Evolutionary conservation across 164 flowering plant genomes (phyloP), one percentile per base, ranked within the genome.

Genomic region (Magnolia sinica): DNA sequence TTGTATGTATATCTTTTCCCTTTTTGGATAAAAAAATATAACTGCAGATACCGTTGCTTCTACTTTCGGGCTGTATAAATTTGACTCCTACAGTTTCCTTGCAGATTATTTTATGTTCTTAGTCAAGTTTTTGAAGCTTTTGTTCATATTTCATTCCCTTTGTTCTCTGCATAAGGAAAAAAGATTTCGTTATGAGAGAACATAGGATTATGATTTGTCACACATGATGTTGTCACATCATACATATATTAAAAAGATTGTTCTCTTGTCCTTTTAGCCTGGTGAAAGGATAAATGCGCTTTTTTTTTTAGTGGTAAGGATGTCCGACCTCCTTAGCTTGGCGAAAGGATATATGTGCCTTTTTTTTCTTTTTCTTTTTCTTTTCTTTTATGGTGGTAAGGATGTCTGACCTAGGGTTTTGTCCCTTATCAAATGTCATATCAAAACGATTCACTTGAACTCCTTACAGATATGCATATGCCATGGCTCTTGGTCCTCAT

Each of bases 1-100:
- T 94, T 81, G 99, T 96, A 89, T 8, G 98, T 87, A 55, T 77
- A 20, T 64, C 68, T 45, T 22, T 23, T 23, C 18, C 73, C 45
- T 50, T 70, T 68, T 68, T 68, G 49, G 18, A 4, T 4, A 24
- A 68, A 29, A 68, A 29, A 18, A 14, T 23, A 22, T 13, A 29
- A 68, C n/a, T 29, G 71, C 24, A 8, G 27, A 65, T 68, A 0
- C 29, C 31, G 37, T 68, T 8, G 10, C 19, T 22, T 7, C 24
- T 64, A 0, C 19, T 27, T 27, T 27, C 29, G 29, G 29, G 29
- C 29, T 27, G 29, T 27, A 9, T 64, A n/a, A 64, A 22, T 64
- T 64, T 64, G 45, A 37, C 45, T 37, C 45, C 45, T 37, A 37
- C 45, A 37, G 45, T 37, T 37, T 37, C 7, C 45, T 37, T 37